Percentiles rank a stretch among this genome's conserved stretches.
Conservation (phyloP, 805 yeast species). For the Candida qinlingensis region DNA sequence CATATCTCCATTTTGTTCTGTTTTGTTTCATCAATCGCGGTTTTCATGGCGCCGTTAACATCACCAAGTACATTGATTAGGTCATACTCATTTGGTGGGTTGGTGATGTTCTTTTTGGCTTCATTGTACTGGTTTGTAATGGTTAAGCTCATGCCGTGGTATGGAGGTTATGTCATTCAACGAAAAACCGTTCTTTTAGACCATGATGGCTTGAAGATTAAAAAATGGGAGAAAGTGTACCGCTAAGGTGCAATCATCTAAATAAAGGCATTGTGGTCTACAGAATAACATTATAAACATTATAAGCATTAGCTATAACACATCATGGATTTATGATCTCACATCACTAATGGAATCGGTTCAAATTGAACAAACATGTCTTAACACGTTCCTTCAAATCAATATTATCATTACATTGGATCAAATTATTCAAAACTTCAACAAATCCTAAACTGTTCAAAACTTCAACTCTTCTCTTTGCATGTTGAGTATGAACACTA, state of each 20-base stretch:
- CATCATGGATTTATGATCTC: not conserved
- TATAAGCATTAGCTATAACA: too few relatives aligned
- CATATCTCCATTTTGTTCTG: conserved; percentile 19
- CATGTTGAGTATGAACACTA: conserved; percentile 1
- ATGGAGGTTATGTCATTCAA: conserved; percentile 3
- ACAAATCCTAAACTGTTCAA: conserved; percentile 38
- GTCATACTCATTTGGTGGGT: conserved; percentile 31
- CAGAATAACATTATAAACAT: too few relatives aligned
- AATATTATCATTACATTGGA: conserved; percentile 24
- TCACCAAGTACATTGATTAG: conserved; percentile 7
- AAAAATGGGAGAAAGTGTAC: conserved; percentile 8
- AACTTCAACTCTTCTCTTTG: conserved; percentile 29
- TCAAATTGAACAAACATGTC: conserved; percentile 39
- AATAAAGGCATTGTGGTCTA: too few relatives aligned
- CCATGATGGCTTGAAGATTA: conserved; percentile 9
- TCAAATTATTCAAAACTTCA: conserved; percentile 30
- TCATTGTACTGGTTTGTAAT: conserved; percentile 24
- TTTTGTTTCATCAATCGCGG: conserved; percentile 7
- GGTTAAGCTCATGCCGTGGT: conserved; percentile 14
- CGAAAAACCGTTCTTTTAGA: conserved; percentile 5
- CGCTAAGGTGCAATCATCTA: not conserved
- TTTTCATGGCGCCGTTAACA: conserved; percentile 11
- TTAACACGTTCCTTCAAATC: conserved; percentile 45
- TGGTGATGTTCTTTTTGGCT: conserved; percentile 37
- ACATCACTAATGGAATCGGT: not conserved